A percentile compares a stretch with the other conserved stretches of the same genome.
phyloP scores from a whole-genome alignment of 257 asterid genomes.

The Nicotiana sylvestris region DNA sequence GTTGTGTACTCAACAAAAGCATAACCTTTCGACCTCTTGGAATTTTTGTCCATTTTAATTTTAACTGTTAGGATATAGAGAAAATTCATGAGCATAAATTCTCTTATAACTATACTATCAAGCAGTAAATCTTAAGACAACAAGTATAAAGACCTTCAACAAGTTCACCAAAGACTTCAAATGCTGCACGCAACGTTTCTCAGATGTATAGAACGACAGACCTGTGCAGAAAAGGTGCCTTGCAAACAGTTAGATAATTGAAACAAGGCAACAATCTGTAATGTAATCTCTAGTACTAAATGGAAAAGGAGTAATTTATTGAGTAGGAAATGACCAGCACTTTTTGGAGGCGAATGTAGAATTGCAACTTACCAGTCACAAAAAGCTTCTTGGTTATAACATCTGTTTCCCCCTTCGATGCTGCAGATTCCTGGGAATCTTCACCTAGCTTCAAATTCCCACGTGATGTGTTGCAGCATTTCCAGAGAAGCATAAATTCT shows the following conservation, averaged over 20 bases:
- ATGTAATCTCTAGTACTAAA: background rate
- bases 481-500: too few relatives aligned
- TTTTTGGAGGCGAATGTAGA: conserved; percentile 11
- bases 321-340: background rate
- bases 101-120: background rate
- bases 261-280: background rate
- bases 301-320: background rate
- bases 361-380: conserved; percentile 9
- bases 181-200: conserved; percentile 82
- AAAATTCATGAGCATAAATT: background rate
- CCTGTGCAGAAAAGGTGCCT: conserved; percentile 42
- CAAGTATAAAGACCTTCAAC: conserved; percentile 51
- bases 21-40: conserved; percentile 93
- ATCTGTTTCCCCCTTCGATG: conserved; percentile 34
- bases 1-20: conserved; percentile 90
- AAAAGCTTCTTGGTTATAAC: conserved; percentile 82
- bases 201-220: conserved; percentile 88
- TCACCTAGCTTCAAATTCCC: conserved; percentile 15
- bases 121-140: background rate
- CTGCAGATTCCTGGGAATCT: conserved; percentile 33
- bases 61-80: conserved; percentile 48
- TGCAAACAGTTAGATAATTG: background rate
- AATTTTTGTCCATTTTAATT: conserved; percentile 93
- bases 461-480: conserved; percentile 24
- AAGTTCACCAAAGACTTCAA: conserved; percentile 83